Percentiles rank a stretch among this genome's conserved stretches.
These are phyloP conservation scores for Talaromyces sp. DNA, from an alignment of 2,329 filamentous ascomycete species.

Conservation along the genomic window DNA sequence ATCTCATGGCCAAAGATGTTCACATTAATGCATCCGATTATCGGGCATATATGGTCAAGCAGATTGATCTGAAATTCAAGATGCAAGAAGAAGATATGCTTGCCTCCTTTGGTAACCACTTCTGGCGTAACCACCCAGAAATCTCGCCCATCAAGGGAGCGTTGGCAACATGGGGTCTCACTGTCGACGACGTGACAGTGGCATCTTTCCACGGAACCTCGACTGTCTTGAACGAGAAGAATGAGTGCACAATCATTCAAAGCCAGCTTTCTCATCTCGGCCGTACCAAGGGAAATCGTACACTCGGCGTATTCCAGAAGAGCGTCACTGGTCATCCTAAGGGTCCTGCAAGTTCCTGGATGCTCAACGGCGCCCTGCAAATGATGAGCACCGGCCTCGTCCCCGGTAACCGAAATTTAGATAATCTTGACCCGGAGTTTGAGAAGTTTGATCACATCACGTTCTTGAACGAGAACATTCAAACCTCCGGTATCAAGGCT, in stretches of 20 bases:
- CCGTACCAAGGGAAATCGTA: conserved; percentile 90
- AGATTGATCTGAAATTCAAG: neutral
- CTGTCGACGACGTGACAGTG: conserved; percentile 89
- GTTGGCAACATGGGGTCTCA: conserved; percentile 95
- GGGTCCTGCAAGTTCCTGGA: conserved; percentile 98
- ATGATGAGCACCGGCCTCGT: conserved; percentile 92
- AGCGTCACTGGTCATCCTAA: conserved; percentile 98
- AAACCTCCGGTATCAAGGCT: conserved; percentile 97
- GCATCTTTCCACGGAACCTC: conserved; percentile 99
- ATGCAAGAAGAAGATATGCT: neutral
- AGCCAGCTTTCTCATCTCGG: conserved; percentile 93
- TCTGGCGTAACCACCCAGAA: conserved; percentile 93
- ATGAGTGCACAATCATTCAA: conserved; percentile 96
- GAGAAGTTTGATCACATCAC: conserved; percentile 98
- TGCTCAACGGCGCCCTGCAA: conserved; percentile 98
- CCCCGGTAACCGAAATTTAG: conserved; percentile 94
- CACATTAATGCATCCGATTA: neutral
- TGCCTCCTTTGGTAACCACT: conserved; percentile 74
- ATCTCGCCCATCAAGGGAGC: conserved; percentile 95
- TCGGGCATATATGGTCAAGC: neutral
- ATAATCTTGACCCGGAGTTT: conserved; percentile 94
- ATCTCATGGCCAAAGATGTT: neutral
- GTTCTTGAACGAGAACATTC: conserved; percentile 89
- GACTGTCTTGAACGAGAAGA: conserved; percentile 98
- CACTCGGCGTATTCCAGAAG: conserved; percentile 98